Evolutionary conservation across 2,329 filamentous ascomycete genomes (phyloP), one percentile per base, ranked within the genome.

Genomic region (Xylaria sp.): DNA sequence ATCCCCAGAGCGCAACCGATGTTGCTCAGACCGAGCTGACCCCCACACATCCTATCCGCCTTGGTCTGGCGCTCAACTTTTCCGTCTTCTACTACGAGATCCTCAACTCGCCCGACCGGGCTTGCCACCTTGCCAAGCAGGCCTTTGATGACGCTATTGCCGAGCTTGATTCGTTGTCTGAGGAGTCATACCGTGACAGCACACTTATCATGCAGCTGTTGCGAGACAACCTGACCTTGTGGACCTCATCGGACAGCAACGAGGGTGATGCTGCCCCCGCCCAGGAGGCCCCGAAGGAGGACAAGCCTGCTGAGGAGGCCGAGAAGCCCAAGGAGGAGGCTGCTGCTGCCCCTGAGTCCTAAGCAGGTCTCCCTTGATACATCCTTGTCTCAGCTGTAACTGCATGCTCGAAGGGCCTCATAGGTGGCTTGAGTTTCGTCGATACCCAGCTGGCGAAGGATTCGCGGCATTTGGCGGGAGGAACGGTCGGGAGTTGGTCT

Each of bases 21-120:
- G 95, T 98, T 80, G 96, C 96, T 78, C 95, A 98, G 88, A 97
- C 93, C 75, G 95, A 98, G 85, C 91, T 98, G 78, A 95, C 95
- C 73, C 95, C 95, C 73, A 98, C 96, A 72, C 95, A 98, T 89
- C 95, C 95, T 78, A 98, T 98, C 87, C 94, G 95, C 80, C 93
- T 98, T 75, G 95, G 95, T 83, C 92, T 98, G 80, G 95, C 95
- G 76, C 91, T 98, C 78, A 98, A 98, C 92, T 98, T 98, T 90
- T 98, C 94, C 74, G 95, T 98, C 80, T 98, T 98, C 89, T 97
- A 97, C 90, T 97, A 98, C 85, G 96, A 98, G 89, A 98, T 98
- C 82, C 88, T 98, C 81, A 98, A 98, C 91, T 97, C 94, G 44
- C 95, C 94, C 80, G 94, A 98, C 85, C 94, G 93, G 81, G 95